Evolutionary conservation across 495 filamentous ascomycete genomes (phyloP).

Genomic region (Daldinia loculata): DNA sequence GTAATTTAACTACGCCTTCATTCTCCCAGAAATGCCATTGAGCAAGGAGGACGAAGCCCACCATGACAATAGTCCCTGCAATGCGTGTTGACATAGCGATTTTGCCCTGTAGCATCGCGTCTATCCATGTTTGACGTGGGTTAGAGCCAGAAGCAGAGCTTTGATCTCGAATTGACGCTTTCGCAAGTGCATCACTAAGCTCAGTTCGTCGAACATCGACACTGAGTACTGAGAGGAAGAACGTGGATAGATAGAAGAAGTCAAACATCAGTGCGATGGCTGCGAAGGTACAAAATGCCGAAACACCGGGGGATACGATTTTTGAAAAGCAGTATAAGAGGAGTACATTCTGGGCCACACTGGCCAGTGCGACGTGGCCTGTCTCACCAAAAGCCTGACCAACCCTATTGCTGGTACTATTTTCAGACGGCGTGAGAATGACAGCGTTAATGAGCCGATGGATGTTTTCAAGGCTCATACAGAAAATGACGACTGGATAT

Average conservation of each 20-base stretch:
- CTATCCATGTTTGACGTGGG: conserved; percentile 57
- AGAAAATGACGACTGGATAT: conserved; percentile 75
- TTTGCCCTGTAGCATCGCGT: conserved; percentile 58
- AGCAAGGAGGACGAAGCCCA: conserved; percentile 67
- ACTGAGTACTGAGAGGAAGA: conserved; percentile 76
- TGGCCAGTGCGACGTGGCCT: conserved; percentile 69
- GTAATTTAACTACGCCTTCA: conserved; percentile 55
- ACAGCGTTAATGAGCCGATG: conserved; percentile 76
- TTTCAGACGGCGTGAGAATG: conserved; percentile 68
- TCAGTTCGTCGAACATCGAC: conserved; percentile 77
- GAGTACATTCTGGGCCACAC: conserved; percentile 65
- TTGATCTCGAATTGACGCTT: conserved; percentile 49
- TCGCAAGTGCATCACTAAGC: conserved; percentile 61
- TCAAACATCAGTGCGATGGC: conserved; percentile 74
- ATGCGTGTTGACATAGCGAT: conserved; percentile 65
- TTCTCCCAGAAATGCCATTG: conserved; percentile 74
- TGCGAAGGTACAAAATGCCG: conserved; percentile 74
- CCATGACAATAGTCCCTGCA: conserved; percentile 67
- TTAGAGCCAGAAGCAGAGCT: conserved; percentile 35
- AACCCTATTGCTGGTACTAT: conserved; percentile 66
- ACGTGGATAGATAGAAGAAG: conserved; percentile 74
- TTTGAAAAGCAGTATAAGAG: conserved; percentile 65
- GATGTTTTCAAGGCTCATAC: conserved; percentile 76
- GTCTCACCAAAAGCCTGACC: conserved; percentile 73
- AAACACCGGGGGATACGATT: conserved; percentile 67